These are phyloP conservation scores for Solanum habrochaites DNA, from an alignment of 257 asterid genomes.

Conservation along the genomic window DNA sequence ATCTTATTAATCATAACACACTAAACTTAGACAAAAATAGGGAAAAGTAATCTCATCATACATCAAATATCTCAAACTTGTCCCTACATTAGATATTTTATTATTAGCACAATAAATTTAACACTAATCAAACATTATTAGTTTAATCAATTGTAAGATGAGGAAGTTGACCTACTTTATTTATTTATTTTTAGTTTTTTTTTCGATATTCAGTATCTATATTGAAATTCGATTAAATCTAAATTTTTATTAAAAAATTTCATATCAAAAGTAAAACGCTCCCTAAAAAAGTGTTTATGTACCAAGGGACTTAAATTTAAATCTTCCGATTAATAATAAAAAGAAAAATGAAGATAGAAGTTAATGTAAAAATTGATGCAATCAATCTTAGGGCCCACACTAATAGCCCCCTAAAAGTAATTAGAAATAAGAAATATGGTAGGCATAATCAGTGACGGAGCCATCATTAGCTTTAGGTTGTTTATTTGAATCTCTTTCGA, in stretches of 20 bases:
- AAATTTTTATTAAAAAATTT: accelerated
- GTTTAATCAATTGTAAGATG: not conserved
- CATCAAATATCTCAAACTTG: not conserved
- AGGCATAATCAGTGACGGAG: too few species aligned
- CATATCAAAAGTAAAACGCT: accelerated
- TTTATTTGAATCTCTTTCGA: too few species aligned
- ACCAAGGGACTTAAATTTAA: accelerated
- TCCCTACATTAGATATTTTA: not conserved
- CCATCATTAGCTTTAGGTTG: too few species aligned
- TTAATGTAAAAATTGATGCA: not conserved
- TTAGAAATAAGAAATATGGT: not conserved
- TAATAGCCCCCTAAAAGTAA: not conserved
- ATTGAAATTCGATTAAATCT: too few species aligned
- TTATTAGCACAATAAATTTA: not conserved
- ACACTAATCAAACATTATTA: not conserved
- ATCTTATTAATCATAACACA: not conserved
- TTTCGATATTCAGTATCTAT: too few species aligned
- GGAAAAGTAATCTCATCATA: not conserved
- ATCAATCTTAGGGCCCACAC: not conserved
- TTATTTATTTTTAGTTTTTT: too few species aligned
- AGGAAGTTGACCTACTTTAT: not conserved
- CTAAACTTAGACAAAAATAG: not conserved
- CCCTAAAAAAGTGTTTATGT: accelerated
- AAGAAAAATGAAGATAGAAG: not conserved
- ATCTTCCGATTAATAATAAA: too few species aligned